Evolutionary conservation across 331 rosid species (phyloP), one percentile per base, ranked within the genome.

Genomic region (Ulmus americana): DNA sequence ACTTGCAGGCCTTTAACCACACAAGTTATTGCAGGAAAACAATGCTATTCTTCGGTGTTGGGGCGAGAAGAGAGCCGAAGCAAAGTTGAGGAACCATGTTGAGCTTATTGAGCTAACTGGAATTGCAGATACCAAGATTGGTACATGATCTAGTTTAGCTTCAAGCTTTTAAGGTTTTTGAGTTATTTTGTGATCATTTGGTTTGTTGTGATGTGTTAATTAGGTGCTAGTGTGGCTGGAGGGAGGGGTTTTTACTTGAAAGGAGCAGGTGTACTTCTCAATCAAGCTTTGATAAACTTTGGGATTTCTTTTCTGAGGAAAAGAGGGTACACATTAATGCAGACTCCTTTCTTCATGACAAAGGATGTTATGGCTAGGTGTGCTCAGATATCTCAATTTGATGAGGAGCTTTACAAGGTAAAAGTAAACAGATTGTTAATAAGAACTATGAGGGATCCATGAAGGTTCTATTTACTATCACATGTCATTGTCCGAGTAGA

Each of bases 361-460:
- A 74, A 91, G 77, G 96, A 88, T 45, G 66, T 81, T 43, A 91
- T 91, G 97, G 85, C 86, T 22, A 91, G 81, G 79, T 91, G 96
- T 79, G 97, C 97, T 74, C 96, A 91, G 22, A 59, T 91, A 72
- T 95, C 97, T 40, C 96, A 88, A 63, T 88, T 88, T 45, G 96
- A 91, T 64, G 96, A 91, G 76, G 97, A 91, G 65, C 95, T 91
- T 42, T 88, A 91, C 57, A 91, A 88, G 91, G 97, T 90, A 28
- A 28, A 28, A 28, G 35, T 28, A 2, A 2, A 28, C 35, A 28
- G 4, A 28, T 28, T 28, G 35, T 28, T 0, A 28, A 2, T 28
- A 28, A 28, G 35, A 28, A 28, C 35, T 28, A 28, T 28, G 22
- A 20, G 22, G 22, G 22, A 20, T 1, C 22, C 22, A 20, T 20